A percentile compares a stretch with the other conserved stretches of the same genome.
Conservation (phyloP, 192 early-diverging fungal genomes). For the Thamnidium elegans region DNA sequence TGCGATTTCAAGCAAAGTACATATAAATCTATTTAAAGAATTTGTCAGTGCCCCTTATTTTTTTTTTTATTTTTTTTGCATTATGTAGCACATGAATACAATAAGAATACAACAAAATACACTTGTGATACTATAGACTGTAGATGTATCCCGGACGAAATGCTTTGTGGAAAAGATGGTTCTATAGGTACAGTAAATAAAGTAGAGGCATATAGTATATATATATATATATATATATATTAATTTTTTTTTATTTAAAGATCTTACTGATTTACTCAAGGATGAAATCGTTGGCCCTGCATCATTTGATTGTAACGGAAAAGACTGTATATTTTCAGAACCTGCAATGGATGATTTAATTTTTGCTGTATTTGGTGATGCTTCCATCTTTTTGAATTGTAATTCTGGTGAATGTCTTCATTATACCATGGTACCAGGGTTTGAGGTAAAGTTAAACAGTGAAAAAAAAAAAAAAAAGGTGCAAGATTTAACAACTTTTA, state of each 20-base stretch:
- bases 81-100: slow-evolving; percentile 41
- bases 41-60: too few species aligned
- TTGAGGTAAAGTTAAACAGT: slow-evolving; percentile 15
- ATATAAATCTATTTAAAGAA: too few species aligned
- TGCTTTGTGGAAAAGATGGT: slow-evolving; percentile 82
- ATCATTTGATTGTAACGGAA: slow-evolving; percentile 56
- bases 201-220: too few species aligned
- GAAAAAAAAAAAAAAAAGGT: too few species aligned
- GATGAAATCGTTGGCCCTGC: slow-evolving; percentile 81
- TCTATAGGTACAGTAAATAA: slow-evolving; percentile 38
- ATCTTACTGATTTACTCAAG: slow-evolving; percentile 73
- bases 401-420: slow-evolving; percentile 84
- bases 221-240: too few species aligned
- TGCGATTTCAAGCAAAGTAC: slow-evolving; percentile 67
- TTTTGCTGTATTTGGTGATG: slow-evolving; percentile 75
- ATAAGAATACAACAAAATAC: slow-evolving; percentile 58
- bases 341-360: slow-evolving; percentile 83
- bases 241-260: slow-evolving; percentile 22
- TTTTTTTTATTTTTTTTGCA: too few species aligned
- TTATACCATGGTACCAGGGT: slow-evolving; percentile 82
- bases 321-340: slow-evolving; percentile 65
- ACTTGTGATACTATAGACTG: slow-evolving; percentile 76
- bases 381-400: slow-evolving; percentile 76
- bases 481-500: too few species aligned
- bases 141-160: slow-evolving; percentile 72